Conservation (phyloP, 2,329 filamentous ascomycete species). For the Alternaria gaisen region DNA sequence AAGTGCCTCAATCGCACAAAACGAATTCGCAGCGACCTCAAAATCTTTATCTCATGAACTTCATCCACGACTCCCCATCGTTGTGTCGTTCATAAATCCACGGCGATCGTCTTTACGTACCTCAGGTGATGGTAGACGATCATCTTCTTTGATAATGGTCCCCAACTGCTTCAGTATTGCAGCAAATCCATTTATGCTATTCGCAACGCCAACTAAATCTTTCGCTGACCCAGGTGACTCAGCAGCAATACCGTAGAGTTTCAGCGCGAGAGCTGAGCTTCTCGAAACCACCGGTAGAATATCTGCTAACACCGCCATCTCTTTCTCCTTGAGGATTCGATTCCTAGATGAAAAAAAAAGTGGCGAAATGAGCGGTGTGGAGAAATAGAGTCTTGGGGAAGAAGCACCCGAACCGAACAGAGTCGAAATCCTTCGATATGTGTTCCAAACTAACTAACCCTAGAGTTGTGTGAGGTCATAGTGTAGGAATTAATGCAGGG, state of each 20-base stretch:
- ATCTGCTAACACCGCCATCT: conserved; percentile 48
- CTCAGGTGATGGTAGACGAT: conserved; percentile 47
- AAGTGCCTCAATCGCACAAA: not conserved
- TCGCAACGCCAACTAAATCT: conserved; percentile 43
- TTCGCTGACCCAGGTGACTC: conserved; percentile 33
- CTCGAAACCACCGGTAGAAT: conserved; percentile 47
- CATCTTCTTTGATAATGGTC: conserved; percentile 50
- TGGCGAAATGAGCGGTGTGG: conserved; percentile 13
- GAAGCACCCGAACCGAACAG: conserved; percentile 13
- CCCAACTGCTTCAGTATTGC: conserved; percentile 51
- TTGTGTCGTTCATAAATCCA: not conserved
- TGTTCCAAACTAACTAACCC: conserved; percentile 22
- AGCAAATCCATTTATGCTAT: conserved; percentile 47
- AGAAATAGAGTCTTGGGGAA: conserved; percentile 16
- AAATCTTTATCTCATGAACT: not conserved
- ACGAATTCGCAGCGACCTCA: not conserved
- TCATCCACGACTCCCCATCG: not conserved
- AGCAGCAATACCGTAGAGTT: conserved; percentile 45
- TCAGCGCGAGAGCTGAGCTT: conserved; percentile 45
- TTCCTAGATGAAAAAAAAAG: conserved; percentile 1
- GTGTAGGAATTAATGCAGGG: conserved; percentile 33
- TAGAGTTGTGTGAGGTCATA: conserved; percentile 36
- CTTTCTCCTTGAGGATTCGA: not conserved
- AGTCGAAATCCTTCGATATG: conserved; percentile 30
- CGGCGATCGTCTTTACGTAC: conserved; percentile 27